phyloP scores from a whole-genome alignment of 2,329 filamentous ascomycete genomes.

The Trichoderma sp. region DNA sequence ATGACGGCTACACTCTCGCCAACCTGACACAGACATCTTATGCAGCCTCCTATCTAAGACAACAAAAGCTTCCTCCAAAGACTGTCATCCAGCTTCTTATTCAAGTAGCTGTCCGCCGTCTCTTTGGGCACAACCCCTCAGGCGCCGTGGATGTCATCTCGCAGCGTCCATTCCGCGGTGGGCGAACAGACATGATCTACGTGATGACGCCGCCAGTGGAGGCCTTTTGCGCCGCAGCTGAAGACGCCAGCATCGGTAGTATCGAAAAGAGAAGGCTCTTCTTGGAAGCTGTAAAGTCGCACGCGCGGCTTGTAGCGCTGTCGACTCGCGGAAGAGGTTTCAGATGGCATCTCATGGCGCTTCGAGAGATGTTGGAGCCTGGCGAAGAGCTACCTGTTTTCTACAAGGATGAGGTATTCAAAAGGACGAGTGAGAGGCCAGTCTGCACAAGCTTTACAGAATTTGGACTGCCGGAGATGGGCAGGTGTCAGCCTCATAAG shows the following conservation, averaged over 20 bases:
- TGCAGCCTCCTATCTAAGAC: not conserved
- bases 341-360: conserved; percentile 15
- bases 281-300: conserved; percentile 3
- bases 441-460: conserved; percentile 15
- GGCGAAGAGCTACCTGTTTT: conserved; percentile 3
- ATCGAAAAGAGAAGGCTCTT: not conserved
- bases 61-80: conserved; percentile 7
- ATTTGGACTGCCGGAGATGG: conserved; percentile 18
- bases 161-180: conserved; percentile 12
- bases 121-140: conserved; percentile 14
- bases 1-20: conserved; percentile 4
- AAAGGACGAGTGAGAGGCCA: not conserved
- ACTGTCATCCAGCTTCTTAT: conserved; percentile 9
- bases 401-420: not conserved
- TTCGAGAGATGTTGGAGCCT: conserved; percentile 10
- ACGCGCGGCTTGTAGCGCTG: conserved; percentile 4
- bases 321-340: conserved; percentile 10
- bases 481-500: conserved; percentile 7
- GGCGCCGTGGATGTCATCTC: conserved; percentile 20
- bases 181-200: conserved; percentile 24
- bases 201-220: not conserved
- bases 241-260: not conserved
- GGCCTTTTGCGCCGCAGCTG: conserved; percentile 16
- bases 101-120: conserved; percentile 3
- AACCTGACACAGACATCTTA: conserved; percentile 6